phyloP scores from a whole-genome alignment of 768 basidiomycete genomes.

The Ramaria sp. region DNA sequence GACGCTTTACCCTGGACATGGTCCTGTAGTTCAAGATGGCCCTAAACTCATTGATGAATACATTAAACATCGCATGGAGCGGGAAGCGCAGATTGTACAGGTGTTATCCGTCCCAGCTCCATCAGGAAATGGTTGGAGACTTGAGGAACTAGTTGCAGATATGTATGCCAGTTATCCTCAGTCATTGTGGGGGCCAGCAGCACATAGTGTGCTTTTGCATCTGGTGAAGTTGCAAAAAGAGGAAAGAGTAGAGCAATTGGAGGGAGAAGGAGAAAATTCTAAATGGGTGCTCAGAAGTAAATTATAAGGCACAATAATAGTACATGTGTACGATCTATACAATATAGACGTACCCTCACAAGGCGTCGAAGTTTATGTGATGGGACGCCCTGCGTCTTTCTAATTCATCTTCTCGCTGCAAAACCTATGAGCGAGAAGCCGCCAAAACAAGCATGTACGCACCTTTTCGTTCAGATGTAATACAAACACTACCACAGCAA shows the following conservation, averaged over 20 bases:
- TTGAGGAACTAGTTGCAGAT: slow-evolving; percentile 49
- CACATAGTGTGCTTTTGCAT: slow-evolving; percentile 58
- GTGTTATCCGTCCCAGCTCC: slow-evolving; percentile 31
- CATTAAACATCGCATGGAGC: slow-evolving; percentile 67
- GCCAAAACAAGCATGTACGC: slow-evolving; percentile 16
- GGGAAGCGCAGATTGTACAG: slow-evolving; percentile 68
- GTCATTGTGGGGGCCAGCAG: slow-evolving; percentile 60
- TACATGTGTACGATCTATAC: neutral
- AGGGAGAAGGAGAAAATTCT: slow-evolving; percentile 40
- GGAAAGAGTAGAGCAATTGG: slow-evolving; percentile 37
- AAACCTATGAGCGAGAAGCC: slow-evolving; percentile 9
- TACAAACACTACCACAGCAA: slow-evolving; percentile 77
- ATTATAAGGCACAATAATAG: neutral
- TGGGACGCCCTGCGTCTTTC: slow-evolving; percentile 84
- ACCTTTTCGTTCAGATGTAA: slow-evolving; percentile 93
- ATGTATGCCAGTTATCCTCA: slow-evolving; percentile 69
- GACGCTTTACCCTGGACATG: slow-evolving; percentile 81
- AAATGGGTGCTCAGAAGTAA: slow-evolving; percentile 30
- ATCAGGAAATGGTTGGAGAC: slow-evolving; percentile 34
- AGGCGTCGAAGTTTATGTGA: slow-evolving; percentile 94
- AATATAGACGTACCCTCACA: slow-evolving; percentile 32
- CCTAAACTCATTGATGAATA: slow-evolving; percentile 53
- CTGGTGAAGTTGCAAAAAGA: slow-evolving; percentile 63
- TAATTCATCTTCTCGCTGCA: slow-evolving; percentile 84
- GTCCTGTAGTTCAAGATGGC: slow-evolving; percentile 62